Conservation (phyloP, 1,139 yeast species). For the Casaregolazyma suthepensis region DNA sequence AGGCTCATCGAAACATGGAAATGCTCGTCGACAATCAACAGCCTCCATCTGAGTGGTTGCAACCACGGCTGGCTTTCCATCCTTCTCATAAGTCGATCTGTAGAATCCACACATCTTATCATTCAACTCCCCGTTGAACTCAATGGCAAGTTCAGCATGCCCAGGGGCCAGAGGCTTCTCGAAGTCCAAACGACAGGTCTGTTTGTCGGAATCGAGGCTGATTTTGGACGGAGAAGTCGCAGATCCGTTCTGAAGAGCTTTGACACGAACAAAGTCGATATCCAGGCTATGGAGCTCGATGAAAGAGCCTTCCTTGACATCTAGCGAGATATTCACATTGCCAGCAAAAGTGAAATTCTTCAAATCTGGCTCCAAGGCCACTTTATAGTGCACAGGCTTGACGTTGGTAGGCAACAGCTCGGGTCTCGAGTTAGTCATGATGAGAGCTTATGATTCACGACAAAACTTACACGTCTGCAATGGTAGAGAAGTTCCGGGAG, state of each 20-base stretch:
- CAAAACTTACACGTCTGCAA: background rate
- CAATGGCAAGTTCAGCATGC: constrained; percentile 33
- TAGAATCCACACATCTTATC: constrained; percentile 83
- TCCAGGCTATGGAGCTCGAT: constrained; percentile 30
- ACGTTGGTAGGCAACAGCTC: constrained; percentile 66
- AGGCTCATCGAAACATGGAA: constrained; percentile 90
- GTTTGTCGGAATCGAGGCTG: constrained; percentile 11
- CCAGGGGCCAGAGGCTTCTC: constrained; percentile 21
- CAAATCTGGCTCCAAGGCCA: constrained; percentile 69
- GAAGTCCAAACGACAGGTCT: constrained; percentile 13
- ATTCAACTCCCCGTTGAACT: constrained; percentile 46
- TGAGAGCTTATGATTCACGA: background rate
- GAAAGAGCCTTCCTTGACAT: constrained; percentile 26
- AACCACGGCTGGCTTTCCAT: constrained; percentile 57
- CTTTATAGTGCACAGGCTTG: constrained; percentile 63
- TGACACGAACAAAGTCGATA: constrained; percentile 24
- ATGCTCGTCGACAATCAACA: constrained; percentile 84
- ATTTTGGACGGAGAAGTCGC: constrained; percentile 17
- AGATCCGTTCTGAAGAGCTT: constrained; percentile 12
- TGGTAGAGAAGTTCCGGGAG: background rate
- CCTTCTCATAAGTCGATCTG: constrained; percentile 56
- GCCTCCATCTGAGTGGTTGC: constrained; percentile 88
- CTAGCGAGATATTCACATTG: constrained; percentile 42
- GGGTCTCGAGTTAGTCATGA: background rate
- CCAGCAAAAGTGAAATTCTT: constrained; percentile 55